Evolutionary conservation across 2,329 filamentous ascomycete genomes (phyloP), one percentile per base, ranked within the genome.

Genomic region (Cladosporium sp.): DNA sequence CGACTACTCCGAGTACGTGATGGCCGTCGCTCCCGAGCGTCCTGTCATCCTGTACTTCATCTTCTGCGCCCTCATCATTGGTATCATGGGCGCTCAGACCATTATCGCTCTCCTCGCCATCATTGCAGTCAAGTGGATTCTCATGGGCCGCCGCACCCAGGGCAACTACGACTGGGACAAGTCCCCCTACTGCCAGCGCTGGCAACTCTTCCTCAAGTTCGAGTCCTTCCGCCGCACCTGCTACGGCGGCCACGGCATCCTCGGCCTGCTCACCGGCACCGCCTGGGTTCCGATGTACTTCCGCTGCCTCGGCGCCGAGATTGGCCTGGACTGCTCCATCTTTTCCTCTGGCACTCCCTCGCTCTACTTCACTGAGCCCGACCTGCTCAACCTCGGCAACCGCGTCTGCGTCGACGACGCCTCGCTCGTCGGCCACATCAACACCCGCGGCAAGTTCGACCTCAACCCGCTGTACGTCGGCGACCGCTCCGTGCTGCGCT

Each of bases 141-240:
- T 81, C 2, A 67, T 81, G 19, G 78, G 78, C 13, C 73, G 73
- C 16, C 70, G 78, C 37, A 65, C 66, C 55, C 74, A 74, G 3
- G 79, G 79, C 11, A 76, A 76, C 55, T 79, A 79, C 58, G 76
- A 80, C 63, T 82, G 79, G 79, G 79, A 82, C 60, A 75, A 75
- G 62, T 75, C 55, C 10, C 49, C 57, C 4, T 82, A 81, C 65
- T 81, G 78, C 63, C 79, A 82, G 59, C 74, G 77, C 33, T 82
- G 79, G 78, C 78, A 82, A 59, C 60, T 81, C 8, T 78, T 77
- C 60, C 68, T 81, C 3, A 70, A 71, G 31, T 71, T 80, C 35
- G 78, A 81, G 66, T 71, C 70, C 14, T 63, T 82, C 3, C 72
- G 77, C 1, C 69, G 74, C 8, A 66, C 73, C 38, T 79, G 77